These are phyloP conservation scores for Scenedesmus sp. DNA, from an alignment of 163 green algal species.

Conservation along the genomic window DNA sequence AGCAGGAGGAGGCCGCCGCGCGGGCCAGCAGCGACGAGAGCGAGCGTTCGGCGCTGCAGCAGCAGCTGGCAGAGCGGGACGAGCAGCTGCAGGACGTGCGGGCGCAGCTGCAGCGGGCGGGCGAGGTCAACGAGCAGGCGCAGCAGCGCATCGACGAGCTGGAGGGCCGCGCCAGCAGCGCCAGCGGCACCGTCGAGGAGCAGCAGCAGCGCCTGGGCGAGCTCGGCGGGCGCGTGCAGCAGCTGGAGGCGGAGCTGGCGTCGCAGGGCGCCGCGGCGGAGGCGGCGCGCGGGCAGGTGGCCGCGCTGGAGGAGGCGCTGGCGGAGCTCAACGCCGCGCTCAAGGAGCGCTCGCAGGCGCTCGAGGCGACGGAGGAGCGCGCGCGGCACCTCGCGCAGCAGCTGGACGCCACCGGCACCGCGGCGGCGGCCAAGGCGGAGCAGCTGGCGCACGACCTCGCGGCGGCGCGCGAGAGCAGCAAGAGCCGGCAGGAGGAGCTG, in stretches of 20 bases:
- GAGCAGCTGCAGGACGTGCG: conserved; percentile 1
- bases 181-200: not conserved
- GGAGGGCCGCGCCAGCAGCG: not conserved
- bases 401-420: not conserved
- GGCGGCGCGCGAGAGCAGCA: conserved; percentile 21
- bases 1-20: conserved; percentile 17
- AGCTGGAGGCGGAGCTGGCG: not conserved
- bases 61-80: conserved; percentile 34
- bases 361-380: conserved; percentile 22
- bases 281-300: not conserved
- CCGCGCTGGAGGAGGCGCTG: conserved; percentile 27
- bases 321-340: conserved; percentile 1
- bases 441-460: conserved; percentile 29
- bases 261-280: conserved; percentile 1
- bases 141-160: conserved; percentile 10
- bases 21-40: conserved; percentile 38
- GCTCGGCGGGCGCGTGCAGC: not conserved
- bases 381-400: conserved; percentile 31
- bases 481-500: conserved; percentile 34
- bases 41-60: conserved; percentile 8
- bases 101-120: conserved; percentile 2
- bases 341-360: conserved; percentile 2
- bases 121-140: no score
- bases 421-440: conserved; percentile 17
- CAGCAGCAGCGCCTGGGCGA: conserved; percentile 7